Evolutionary conservation across 2,329 filamentous ascomycete species (phyloP).

Genomic region (Fusarium dimerum): DNA sequence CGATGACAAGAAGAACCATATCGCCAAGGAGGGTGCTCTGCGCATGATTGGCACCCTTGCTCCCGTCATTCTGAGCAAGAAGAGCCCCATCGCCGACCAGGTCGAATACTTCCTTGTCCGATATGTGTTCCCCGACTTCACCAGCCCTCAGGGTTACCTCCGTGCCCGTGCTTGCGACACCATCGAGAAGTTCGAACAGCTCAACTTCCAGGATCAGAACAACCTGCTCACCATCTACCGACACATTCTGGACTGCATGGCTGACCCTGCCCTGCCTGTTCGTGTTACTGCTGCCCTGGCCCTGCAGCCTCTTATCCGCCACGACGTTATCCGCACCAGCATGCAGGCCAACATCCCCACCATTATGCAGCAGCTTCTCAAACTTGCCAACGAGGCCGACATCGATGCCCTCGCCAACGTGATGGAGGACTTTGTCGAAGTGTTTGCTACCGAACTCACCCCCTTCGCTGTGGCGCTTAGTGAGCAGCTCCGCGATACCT

Average conservation of each 20-base stretch:
- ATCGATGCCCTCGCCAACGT: constrained; percentile 97
- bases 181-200: constrained; percentile 94
- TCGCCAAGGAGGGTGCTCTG: constrained; percentile 94
- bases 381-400: constrained; percentile 96
- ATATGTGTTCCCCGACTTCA: constrained; percentile 98
- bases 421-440: constrained; percentile 99
- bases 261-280: constrained; percentile 88
- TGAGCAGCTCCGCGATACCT: constrained; percentile 94
- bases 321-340: constrained; percentile 88
- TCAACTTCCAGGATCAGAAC: constrained; percentile 95
- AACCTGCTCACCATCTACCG: constrained; percentile 96
- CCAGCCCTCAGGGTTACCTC: constrained; percentile 87
- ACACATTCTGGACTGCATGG: constrained; percentile 96
- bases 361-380: constrained; percentile 98
- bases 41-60: constrained; percentile 96
- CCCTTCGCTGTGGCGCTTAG: constrained; percentile 95
- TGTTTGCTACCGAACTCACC: constrained; percentile 94
- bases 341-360: constrained; percentile 99
- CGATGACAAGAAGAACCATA: constrained; percentile 87
- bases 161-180: constrained; percentile 95
- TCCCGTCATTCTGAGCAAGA: constrained; percentile 93
- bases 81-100: constrained; percentile 95
- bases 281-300: constrained; percentile 92
- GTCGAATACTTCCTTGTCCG: constrained; percentile 98
- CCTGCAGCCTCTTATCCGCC: constrained; percentile 90